Evolutionary conservation across 169 alveolate genomes (phyloP).

Genomic region (Babesia ovis): DNA sequence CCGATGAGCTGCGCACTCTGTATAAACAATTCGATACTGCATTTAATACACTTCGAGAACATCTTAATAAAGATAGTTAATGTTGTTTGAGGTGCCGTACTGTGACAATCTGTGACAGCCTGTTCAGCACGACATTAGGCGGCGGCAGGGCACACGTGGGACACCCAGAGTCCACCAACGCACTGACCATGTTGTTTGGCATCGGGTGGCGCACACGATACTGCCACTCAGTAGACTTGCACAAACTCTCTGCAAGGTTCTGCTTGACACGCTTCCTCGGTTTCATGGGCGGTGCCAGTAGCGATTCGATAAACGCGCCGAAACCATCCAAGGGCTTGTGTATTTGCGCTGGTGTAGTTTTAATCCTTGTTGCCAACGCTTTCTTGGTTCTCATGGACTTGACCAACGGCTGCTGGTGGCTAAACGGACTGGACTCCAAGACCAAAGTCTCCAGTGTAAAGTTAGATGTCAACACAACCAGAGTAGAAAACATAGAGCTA

Average conservation of each 20-base stretch:
- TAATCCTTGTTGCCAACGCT: neutral
- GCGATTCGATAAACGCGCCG: neutral
- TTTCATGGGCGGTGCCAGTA: neutral
- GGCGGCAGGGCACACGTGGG: slow-evolving; percentile 57
- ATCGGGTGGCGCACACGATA: slow-evolving; percentile 32
- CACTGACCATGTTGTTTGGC: slow-evolving; percentile 29
- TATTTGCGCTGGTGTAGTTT: neutral
- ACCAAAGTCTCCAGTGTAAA: slow-evolving; percentile 40
- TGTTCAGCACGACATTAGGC: slow-evolving; percentile 49
- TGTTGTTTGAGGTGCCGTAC: slow-evolving; percentile 4
- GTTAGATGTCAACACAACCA: slow-evolving; percentile 45
- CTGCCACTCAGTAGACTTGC: slow-evolving; percentile 45
- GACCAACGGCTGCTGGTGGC: slow-evolving; percentile 5
- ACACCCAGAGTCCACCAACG: slow-evolving; percentile 48
- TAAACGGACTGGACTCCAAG: slow-evolving; percentile 2
- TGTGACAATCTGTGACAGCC: slow-evolving; percentile 22
- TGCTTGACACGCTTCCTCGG: slow-evolving; percentile 20
- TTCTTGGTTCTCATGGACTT: neutral
- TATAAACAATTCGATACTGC: slow-evolving; percentile 25
- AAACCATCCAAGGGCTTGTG: neutral
- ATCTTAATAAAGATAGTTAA: slow-evolving; percentile 5
- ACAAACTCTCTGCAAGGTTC: slow-evolving; percentile 29
- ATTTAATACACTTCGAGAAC: slow-evolving; percentile 15
- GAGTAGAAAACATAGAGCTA: slow-evolving; percentile 3
- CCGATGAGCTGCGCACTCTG: slow-evolving; percentile 31